Percentiles rank a stretch among this genome's conserved stretches.
Evolutionary conservation across 208 protist species (phyloP).

Genomic region (Phytomonas francai): DNA sequence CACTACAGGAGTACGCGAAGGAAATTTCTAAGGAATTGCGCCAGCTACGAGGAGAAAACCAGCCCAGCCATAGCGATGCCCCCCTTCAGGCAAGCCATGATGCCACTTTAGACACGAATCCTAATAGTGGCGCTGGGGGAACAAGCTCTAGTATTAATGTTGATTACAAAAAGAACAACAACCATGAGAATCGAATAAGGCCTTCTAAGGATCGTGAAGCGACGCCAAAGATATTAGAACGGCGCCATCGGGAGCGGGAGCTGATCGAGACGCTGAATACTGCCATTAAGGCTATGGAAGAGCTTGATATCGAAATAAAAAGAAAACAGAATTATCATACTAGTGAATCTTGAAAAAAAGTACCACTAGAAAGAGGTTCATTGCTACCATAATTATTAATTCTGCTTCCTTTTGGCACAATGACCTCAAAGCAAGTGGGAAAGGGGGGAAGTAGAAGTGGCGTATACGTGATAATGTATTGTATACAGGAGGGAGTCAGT

Average conservation of each 20-base stretch:
- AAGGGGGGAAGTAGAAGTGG: background rate
- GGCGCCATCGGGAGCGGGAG: constrained; percentile 33
- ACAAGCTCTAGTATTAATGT: constrained; percentile 6
- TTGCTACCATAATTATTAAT: background rate
- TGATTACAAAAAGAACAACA: constrained; percentile 12
- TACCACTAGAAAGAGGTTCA: background rate
- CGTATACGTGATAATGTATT: background rate
- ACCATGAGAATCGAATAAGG: constrained; percentile 1
- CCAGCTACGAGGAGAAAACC: constrained; percentile 17
- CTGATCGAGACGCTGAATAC: constrained; percentile 35
- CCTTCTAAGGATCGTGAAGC: background rate
- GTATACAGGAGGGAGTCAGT: background rate
- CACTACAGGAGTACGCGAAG: constrained; percentile 31
- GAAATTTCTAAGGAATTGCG: constrained; percentile 43
- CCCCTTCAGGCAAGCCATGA: constrained; percentile 5
- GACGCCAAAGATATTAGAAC: constrained; percentile 19
- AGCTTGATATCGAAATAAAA: constrained; percentile 49
- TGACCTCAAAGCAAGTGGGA: background rate
- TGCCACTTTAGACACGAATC: constrained; percentile 10
- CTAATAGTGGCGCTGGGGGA: background rate
- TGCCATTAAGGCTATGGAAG: constrained; percentile 59
- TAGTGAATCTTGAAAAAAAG: background rate
- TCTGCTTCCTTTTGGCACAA: background rate
- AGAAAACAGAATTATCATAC: background rate
- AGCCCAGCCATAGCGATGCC: constrained; percentile 5